Evolutionary conservation across 345 rosid species (phyloP).

Genomic region (Pistacia integerrima): DNA sequence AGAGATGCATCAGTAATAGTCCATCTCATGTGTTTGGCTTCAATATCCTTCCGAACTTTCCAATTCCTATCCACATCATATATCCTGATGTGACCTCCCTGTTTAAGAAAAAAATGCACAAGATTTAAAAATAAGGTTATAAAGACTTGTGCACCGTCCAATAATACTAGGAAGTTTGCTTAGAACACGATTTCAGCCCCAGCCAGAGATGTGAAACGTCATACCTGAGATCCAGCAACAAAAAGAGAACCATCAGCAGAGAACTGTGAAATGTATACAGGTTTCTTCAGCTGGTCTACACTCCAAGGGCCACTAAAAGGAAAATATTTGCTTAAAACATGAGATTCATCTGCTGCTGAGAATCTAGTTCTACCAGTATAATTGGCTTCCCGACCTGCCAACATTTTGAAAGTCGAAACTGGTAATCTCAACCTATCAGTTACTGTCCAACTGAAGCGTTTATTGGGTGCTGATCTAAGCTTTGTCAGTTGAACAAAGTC

Average conservation of each 20-base stretch:
- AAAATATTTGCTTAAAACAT: constrained; percentile 57
- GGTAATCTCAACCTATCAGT: constrained; percentile 35
- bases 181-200: background rate
- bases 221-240: constrained; percentile 65
- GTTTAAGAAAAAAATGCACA: constrained; percentile 20
- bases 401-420: constrained; percentile 60
- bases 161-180: background rate
- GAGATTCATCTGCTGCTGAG: constrained; percentile 59
- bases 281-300: constrained; percentile 42
- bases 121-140: background rate
- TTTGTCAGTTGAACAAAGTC: constrained; percentile 56
- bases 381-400: constrained; percentile 66
- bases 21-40: constrained; percentile 58
- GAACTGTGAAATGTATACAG: constrained; percentile 65
- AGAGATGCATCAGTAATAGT: constrained; percentile 67
- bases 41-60: constrained; percentile 59
- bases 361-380: constrained; percentile 60
- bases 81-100: constrained; percentile 58
- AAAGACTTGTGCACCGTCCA: background rate
- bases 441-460: constrained; percentile 24
- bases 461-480: constrained; percentile 52
- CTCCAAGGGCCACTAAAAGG: constrained; percentile 53
- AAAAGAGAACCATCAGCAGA: constrained; percentile 65
- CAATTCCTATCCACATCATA: constrained; percentile 63
- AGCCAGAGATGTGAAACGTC: background rate